Evolutionary conservation across 1,284 basidiomycete genomes (phyloP).

Genomic region (Rhizopogon parksii): DNA sequence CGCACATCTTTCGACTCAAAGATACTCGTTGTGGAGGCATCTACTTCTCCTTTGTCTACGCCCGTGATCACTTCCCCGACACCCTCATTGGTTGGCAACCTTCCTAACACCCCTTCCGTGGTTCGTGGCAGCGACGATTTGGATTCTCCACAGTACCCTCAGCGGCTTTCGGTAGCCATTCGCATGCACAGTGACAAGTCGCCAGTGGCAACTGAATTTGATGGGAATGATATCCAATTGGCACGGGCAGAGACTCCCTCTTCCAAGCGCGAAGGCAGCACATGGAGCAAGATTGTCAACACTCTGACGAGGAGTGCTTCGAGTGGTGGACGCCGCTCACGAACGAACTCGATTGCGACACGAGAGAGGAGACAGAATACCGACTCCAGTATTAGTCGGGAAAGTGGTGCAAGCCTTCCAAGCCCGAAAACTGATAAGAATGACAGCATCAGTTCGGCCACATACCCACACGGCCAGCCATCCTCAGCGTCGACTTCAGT

Average conservation of each 20-base stretch:
- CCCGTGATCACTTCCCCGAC: constrained; percentile 42
- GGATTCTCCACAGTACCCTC: constrained; percentile 47
- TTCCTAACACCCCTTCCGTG: constrained; percentile 36
- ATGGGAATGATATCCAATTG: constrained; percentile 49
- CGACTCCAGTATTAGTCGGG: constrained; percentile 65
- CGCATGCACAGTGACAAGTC: constrained; percentile 50
- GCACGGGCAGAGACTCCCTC: constrained; percentile 39
- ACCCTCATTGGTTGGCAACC: constrained; percentile 40
- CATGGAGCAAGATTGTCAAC: constrained; percentile 52
- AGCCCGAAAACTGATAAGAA: constrained; percentile 51
- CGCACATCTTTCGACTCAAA: constrained; percentile 45
- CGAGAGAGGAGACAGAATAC: constrained; percentile 60
- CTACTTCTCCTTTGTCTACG: constrained; percentile 46
- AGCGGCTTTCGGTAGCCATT: constrained; percentile 54
- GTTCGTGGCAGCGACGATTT: constrained; percentile 40
- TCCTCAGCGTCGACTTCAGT: constrained; percentile 61
- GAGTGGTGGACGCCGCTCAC: constrained; percentile 61
- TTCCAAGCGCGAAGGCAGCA: constrained; percentile 50
- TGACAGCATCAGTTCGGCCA: constrained; percentile 33
- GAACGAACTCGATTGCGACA: constrained; percentile 65
- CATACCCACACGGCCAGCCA: constrained; percentile 40
- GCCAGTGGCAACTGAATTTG: constrained; percentile 46
- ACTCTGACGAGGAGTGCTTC: constrained; percentile 49
- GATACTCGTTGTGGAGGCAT: constrained; percentile 53
- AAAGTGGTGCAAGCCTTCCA: constrained; percentile 64